phyloP scores from a whole-genome alignment of 768 basidiomycete species.

The Chalciporus pseudorubinellus region DNA sequence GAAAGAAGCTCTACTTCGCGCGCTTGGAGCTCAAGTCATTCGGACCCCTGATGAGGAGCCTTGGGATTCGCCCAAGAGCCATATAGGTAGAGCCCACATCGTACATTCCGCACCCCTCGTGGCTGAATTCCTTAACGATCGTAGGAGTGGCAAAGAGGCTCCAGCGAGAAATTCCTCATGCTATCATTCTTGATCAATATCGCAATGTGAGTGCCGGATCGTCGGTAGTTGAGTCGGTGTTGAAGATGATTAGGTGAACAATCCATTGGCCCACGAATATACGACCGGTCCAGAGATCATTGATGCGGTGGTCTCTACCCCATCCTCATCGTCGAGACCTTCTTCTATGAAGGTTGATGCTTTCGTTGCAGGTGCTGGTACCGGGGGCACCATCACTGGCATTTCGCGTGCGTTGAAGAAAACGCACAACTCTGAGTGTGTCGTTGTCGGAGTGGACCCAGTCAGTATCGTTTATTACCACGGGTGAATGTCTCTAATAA shows the following conservation, averaged over 20 bases:
- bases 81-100: slow-evolving; percentile 73
- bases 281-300: slow-evolving; percentile 93
- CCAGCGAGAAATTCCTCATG: slow-evolving; percentile 74
- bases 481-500: neutral
- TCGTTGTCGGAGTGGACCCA: slow-evolving; percentile 89
- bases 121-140: slow-evolving; percentile 86
- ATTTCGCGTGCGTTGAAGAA: slow-evolving; percentile 77
- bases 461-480: slow-evolving; percentile 41
- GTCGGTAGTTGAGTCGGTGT: neutral
- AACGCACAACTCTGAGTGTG: slow-evolving; percentile 65
- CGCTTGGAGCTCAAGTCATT: slow-evolving; percentile 91
- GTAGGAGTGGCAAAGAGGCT: slow-evolving; percentile 82
- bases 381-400: slow-evolving; percentile 94
- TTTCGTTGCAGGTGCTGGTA: slow-evolving; percentile 85
- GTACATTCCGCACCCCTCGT: slow-evolving; percentile 46
- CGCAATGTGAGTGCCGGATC: slow-evolving; percentile 51
- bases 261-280: slow-evolving; percentile 87
- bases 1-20: slow-evolving; percentile 89
- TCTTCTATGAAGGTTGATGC: slow-evolving; percentile 79
- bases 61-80: slow-evolving; percentile 86
- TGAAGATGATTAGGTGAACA: slow-evolving; percentile 53
- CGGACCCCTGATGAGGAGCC: slow-evolving; percentile 90
- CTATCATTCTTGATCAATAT: slow-evolving; percentile 93
- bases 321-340: slow-evolving; percentile 51
- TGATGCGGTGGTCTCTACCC: slow-evolving; percentile 65